These are phyloP conservation scores for Chenopodium album DNA, from an alignment of 148 eudicot genomes.

Conservation along the genomic window DNA sequence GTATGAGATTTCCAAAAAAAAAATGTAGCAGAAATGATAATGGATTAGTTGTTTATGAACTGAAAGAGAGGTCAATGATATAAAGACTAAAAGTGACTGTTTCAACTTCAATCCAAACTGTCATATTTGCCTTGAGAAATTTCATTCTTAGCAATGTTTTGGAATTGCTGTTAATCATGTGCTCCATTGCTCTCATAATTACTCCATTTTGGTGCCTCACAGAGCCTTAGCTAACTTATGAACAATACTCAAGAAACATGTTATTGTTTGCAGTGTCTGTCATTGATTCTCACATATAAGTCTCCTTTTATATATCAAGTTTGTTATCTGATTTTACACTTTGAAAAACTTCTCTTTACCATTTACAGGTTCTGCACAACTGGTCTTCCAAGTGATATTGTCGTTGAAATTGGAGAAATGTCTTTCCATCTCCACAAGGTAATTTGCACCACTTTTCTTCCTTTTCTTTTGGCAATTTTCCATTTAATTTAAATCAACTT, in stretches of 20 bases:
- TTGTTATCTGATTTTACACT: not conserved
- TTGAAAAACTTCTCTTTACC: not conserved
- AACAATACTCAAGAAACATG: not conserved
- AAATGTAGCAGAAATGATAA: too few relatives aligned
- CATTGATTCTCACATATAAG: not conserved
- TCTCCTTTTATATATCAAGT: not conserved
- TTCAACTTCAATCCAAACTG: not conserved
- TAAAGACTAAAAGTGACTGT: not conserved
- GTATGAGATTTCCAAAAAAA: not conserved
- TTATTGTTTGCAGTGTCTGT: not conserved
- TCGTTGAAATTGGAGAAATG: conserved; percentile 82
- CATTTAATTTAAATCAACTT: not conserved
- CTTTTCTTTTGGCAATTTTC: not conserved
- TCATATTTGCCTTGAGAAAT: not conserved
- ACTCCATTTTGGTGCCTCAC: not conserved
- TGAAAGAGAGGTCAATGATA: not conserved
- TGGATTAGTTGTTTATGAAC: not conserved
- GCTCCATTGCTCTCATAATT: not conserved
- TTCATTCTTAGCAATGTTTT: not conserved
- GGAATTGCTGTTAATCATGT: not conserved
- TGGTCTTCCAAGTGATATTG: conserved; percentile 87
- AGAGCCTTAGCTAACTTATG: not conserved
- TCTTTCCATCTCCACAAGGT: conserved; percentile 97
- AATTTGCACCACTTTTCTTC: not conserved
- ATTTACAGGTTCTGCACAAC: conserved; percentile 83